Conservation (phyloP, 176 grass and related monocot species). For the Areca catechu region DNA sequence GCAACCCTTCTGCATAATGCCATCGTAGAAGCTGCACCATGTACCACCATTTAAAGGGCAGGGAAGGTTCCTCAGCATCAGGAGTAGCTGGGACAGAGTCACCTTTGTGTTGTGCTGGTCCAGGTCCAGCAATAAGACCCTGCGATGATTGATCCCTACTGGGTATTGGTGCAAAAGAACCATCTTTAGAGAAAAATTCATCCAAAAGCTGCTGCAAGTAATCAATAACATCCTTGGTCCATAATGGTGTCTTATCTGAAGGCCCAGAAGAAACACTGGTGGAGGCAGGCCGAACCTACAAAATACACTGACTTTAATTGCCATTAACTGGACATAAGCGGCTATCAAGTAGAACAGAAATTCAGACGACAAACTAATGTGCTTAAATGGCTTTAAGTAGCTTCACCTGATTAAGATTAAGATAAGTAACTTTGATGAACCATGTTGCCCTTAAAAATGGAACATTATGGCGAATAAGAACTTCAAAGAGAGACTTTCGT, state of each 20-base stretch:
- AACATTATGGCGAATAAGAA: conserved; percentile 82
- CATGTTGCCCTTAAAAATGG: conserved; percentile 91
- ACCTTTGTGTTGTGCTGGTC: conserved; percentile 46
- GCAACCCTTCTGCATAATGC: conserved; percentile 85
- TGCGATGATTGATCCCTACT: conserved; percentile 67
- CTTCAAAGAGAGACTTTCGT: conserved; percentile 91
- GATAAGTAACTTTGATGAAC: conserved; percentile 99
- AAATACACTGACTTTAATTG: conserved; percentile 30
- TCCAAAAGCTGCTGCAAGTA: conserved; percentile 90
- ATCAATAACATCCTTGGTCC: conserved; percentile 88
- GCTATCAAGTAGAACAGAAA: no score
- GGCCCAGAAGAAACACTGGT: conserved; percentile 44
- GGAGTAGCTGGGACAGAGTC: conserved; percentile 42
- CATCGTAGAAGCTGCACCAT: conserved; percentile 83
- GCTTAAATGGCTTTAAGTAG: conserved; percentile 5
- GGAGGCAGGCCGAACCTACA: conserved; percentile 50
- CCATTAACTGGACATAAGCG: neutral
- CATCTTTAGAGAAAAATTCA: conserved; percentile 83
- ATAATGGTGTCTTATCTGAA: conserved; percentile 70
- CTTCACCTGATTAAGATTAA: conserved; percentile 98
- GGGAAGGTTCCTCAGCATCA: conserved; percentile 51
- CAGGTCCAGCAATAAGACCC: conserved; percentile 31
- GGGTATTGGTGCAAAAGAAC: conserved; percentile 26
- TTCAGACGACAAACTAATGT: neutral
- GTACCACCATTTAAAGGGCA: conserved; percentile 87